These are phyloP conservation scores for Carex sylvatica DNA, from an alignment of 202 grass and related monocot genomes.

Conservation along the genomic window DNA sequence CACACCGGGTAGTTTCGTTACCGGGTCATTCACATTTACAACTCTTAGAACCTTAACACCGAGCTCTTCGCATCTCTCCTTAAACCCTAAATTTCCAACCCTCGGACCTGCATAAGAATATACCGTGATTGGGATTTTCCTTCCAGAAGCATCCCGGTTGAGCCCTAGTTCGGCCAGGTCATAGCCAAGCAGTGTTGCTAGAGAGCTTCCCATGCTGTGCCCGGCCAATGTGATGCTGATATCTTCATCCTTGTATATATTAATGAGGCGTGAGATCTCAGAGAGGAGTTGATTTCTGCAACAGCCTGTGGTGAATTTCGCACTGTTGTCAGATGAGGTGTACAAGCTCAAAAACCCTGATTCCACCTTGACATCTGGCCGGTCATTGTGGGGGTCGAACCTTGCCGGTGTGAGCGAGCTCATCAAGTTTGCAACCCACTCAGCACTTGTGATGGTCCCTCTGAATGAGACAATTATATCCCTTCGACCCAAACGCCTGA, in stretches of 20 bases:
- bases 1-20: slow-evolving; percentile 52
- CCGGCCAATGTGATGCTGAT: slow-evolving; percentile 54
- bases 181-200: slow-evolving; percentile 49
- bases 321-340: slow-evolving; percentile 43
- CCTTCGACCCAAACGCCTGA: slow-evolving; percentile 35
- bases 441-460: slow-evolving; percentile 42
- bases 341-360: slow-evolving; percentile 51
- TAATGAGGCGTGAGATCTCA: slow-evolving; percentile 36
- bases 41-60: slow-evolving; percentile 55
- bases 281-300: slow-evolving; percentile 62
- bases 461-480: slow-evolving; percentile 58
- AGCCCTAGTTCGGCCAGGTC: slow-evolving; percentile 52
- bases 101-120: slow-evolving; percentile 56
- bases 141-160: slow-evolving; percentile 19
- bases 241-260: slow-evolving; percentile 39
- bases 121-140: slow-evolving; percentile 42
- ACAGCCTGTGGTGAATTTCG: slow-evolving; percentile 43
- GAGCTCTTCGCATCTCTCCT: slow-evolving; percentile 52
- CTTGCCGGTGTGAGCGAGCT: slow-evolving; percentile 54
- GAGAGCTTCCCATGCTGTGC: slow-evolving; percentile 65
- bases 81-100: slow-evolving; percentile 56
- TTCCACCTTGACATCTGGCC: slow-evolving; percentile 50
- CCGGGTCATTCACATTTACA: slow-evolving; percentile 49
- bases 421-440: slow-evolving; percentile 78
- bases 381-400: slow-evolving; percentile 50